Evolutionary conservation across 73 alveolate species (phyloP).

Genomic region (Tetrahymena malaccensis): DNA sequence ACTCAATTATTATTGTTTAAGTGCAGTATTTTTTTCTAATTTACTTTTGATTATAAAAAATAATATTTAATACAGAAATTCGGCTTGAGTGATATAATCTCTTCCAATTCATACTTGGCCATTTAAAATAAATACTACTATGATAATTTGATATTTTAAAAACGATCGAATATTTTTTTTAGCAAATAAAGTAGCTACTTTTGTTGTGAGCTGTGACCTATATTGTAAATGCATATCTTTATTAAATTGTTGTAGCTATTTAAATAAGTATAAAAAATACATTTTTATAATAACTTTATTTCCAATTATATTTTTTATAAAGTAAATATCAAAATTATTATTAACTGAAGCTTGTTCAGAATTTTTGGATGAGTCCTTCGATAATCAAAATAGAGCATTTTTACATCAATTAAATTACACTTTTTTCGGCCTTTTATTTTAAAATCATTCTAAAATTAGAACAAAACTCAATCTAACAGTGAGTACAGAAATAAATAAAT

Average conservation of each 20-base stretch:
- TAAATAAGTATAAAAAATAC: neutral
- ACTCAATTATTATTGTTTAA: neutral
- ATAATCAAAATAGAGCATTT: neutral
- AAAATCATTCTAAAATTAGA: neutral
- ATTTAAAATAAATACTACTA: neutral
- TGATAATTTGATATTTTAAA: neutral
- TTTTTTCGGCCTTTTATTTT: too few species aligned
- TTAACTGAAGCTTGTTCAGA: neutral
- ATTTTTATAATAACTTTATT: too few species aligned
- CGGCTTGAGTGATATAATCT: neutral
- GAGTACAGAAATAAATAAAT: too few species aligned
- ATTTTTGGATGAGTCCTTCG: neutral
- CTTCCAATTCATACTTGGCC: neutral
- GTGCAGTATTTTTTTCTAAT: neutral
- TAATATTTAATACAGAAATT: too few species aligned
- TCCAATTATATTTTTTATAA: neutral
- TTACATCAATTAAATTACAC: neutral
- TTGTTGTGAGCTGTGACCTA: neutral
- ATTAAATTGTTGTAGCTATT: too few species aligned
- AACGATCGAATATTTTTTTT: too few species aligned
- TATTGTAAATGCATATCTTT: too few species aligned
- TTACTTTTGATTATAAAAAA: neutral
- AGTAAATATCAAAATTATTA: neutral
- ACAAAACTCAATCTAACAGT: too few species aligned
- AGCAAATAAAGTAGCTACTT: too few species aligned